A percentile compares a stretch with the other conserved stretches of the same genome.
Evolutionary conservation across 2,329 filamentous ascomycete species (phyloP).

Genomic region (Drechslera avenae): DNA sequence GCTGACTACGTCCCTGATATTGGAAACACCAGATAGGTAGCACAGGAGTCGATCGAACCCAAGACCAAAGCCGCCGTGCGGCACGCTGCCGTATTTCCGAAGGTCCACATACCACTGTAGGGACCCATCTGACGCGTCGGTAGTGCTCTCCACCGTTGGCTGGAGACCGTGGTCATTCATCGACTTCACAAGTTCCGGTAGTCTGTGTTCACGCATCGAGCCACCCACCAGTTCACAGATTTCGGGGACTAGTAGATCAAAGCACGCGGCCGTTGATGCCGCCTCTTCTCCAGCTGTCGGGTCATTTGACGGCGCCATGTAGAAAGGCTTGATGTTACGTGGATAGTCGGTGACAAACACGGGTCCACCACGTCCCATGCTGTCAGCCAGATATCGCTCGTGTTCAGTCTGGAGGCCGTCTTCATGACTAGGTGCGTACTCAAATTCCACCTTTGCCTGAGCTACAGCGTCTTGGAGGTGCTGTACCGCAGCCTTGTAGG

Average conservation of each 20-base stretch:
- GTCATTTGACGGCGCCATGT: constrained; percentile 65
- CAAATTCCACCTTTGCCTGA: constrained; percentile 61
- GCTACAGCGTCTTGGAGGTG: constrained; percentile 65
- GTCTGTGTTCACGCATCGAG: constrained; percentile 83
- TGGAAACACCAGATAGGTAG: constrained; percentile 80
- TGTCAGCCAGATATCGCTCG: constrained; percentile 81
- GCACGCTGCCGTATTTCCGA: constrained; percentile 86
- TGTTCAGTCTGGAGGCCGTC: constrained; percentile 85
- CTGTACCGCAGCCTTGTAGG: constrained; percentile 78
- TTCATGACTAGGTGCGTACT: constrained; percentile 71
- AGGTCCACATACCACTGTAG: constrained; percentile 89
- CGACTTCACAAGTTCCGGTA: constrained; percentile 67
- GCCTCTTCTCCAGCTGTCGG: constrained; percentile 14
- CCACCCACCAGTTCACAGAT: constrained; percentile 87
- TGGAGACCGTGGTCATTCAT: constrained; percentile 73
- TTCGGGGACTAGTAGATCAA: constrained; percentile 85
- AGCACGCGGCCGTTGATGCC: constrained; percentile 75
- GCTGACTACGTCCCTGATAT: constrained; percentile 81
- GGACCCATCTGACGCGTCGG: constrained; percentile 31
- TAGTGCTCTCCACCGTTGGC: constrained; percentile 30
- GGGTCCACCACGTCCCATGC: constrained; percentile 67
- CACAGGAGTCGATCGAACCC: constrained; percentile 86
- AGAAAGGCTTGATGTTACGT: constrained; percentile 88
- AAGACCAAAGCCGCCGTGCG: constrained; percentile 88
- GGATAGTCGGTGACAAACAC: constrained; percentile 95